phyloP scores from a whole-genome alignment of 805 yeast species.

The Helenozyma baotianmanensis region DNA sequence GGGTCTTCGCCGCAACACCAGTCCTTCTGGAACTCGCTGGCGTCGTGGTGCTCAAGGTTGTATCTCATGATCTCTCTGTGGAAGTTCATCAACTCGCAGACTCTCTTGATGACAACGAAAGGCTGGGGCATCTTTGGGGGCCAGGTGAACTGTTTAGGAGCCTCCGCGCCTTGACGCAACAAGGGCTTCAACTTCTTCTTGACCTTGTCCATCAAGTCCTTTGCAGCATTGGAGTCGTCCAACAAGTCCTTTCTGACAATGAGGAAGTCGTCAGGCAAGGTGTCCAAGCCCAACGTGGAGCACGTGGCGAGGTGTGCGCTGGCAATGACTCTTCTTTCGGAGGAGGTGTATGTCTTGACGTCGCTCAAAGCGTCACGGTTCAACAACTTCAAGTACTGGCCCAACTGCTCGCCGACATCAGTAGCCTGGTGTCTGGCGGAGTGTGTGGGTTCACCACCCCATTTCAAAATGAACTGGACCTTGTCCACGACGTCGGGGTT shows the following conservation, averaged over 20 bases:
- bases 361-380: slow-evolving; percentile 82
- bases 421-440: slow-evolving; percentile 92
- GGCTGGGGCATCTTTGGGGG: slow-evolving; percentile 99
- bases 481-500: slow-evolving; percentile 74
- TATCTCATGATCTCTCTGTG: slow-evolving; percentile 80
- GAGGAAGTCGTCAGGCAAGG: slow-evolving; percentile 69
- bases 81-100: slow-evolving; percentile 91
- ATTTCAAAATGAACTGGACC: slow-evolving; percentile 90
- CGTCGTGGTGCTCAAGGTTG: slow-evolving; percentile 67
- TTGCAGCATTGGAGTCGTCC: slow-evolving; percentile 97
- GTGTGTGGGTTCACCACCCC: slow-evolving; percentile 99
- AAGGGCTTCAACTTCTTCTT: slow-evolving; percentile 94
- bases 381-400: slow-evolving; percentile 84
- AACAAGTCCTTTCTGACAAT: slow-evolving; percentile 82
- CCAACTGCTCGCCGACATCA: slow-evolving; percentile 92
- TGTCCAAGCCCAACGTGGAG: slow-evolving; percentile 64
- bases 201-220: slow-evolving; percentile 95
- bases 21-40: slow-evolving; percentile 59
- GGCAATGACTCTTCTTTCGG: slow-evolving; percentile 91
- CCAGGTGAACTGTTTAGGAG: slow-evolving; percentile 98
- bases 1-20: slow-evolving; percentile 99
- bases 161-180: slow-evolving; percentile 90
- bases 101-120: slow-evolving; percentile 85
- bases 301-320: slow-evolving; percentile 85
- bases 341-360: slow-evolving; percentile 82